Conservation (phyloP, 163 green algal genomes). For the Scenedesmus sp. region DNA sequence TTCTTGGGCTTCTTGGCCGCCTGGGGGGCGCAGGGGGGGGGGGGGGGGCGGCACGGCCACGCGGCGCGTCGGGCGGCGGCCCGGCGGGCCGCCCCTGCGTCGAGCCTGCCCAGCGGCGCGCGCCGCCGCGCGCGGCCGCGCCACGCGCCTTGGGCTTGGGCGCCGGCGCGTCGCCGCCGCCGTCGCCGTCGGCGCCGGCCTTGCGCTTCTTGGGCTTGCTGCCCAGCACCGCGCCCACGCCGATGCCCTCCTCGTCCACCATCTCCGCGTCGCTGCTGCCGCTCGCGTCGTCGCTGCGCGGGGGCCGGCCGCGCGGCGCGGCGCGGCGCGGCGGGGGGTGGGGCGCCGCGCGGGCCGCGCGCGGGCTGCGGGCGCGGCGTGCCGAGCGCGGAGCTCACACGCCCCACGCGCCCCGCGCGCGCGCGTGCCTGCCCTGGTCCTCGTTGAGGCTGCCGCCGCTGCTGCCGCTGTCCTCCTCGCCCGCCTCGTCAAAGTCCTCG, state of each 20-base stretch:
- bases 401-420: not conserved
- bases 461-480: constrained; percentile 48
- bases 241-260: constrained; percentile 59
- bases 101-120: no score
- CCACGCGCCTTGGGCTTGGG: not conserved
- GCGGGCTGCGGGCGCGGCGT: no score
- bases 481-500: constrained; percentile 77
- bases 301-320: no score
- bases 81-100: no score
- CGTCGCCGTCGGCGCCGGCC: not conserved
- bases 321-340: no score
- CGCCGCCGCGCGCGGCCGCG: not conserved
- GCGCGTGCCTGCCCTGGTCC: constrained; percentile 6
- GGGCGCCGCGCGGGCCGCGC: no score
- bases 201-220: constrained; percentile 47
- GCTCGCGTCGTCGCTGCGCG: constrained; percentile 35
- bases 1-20: constrained; percentile 24
- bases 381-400: no score
- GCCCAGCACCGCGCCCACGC: constrained; percentile 51
- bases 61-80: constrained; percentile 19
- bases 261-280: constrained; percentile 56
- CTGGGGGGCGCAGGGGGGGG: no score
- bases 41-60: no score
- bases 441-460: constrained; percentile 34
- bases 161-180: not conserved